Evolutionary conservation across 495 filamentous ascomycete genomes (phyloP), one percentile per base, ranked within the genome.

Genomic region (Rostrohypoxylon terebratum): DNA sequence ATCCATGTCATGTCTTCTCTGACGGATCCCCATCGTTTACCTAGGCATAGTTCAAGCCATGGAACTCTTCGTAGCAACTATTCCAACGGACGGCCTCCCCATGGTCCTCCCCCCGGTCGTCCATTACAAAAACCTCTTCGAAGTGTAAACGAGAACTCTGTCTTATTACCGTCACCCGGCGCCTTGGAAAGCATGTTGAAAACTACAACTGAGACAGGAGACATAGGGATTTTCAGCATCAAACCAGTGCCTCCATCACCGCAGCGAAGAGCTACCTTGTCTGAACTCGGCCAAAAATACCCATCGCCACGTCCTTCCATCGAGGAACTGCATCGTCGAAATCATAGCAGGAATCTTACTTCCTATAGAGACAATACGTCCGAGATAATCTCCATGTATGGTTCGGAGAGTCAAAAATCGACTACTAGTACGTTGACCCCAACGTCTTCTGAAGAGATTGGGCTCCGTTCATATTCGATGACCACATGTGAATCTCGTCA

Each of bases 191-290:
- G 87, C 75, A 92, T 93, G 90, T 85, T 93, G 45, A 91, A 86
- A 76, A 92, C 86, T 8, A 89, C 85, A 0, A 92, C 90, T 0
- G 91, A 92, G 77, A 87, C 87, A 0, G 91, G 90, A 14, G 88
- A 91, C 60, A 87, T 92, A 54, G 90, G 87, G 7, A 78, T 86
- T 51, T 88, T 91, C 64, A 85, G 86, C 45, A 87, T 87, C 69
- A 82, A 82, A 66, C 84, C 86, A 4, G 75, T 83, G 36, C 81
- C 85, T 10, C 74, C 87, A 33, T 79, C 80, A 4, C 75, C 73
- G 28, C 53, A 67, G 20, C 66, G 72, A 13, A 69, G 65, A 63
- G 71, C 68, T 50, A 48, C 62, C 3, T 48, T 73, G 40, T 76
- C 71, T 13, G 66, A 72, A 8, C 51, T 72, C 33, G 63, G 66